Percentiles rank a stretch among this genome's conserved stretches.
Conservation (phyloP, 768 basidiomycete species). For the Phlegmacium glaucopus region DNA sequence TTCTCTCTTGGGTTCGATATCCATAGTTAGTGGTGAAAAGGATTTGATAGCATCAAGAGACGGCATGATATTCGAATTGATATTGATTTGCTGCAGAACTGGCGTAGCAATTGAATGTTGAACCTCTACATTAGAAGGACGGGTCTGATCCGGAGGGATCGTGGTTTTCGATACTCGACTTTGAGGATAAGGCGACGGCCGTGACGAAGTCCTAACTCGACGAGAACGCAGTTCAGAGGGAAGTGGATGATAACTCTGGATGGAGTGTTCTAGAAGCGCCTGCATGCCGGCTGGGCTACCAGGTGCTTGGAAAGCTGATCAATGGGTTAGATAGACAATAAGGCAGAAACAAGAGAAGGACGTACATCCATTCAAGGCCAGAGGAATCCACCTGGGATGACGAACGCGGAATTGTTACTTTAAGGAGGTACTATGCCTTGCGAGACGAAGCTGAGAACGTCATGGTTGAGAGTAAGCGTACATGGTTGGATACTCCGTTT, state of each 20-base stretch:
- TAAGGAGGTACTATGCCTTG: conserved; percentile 66
- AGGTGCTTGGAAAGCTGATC: conserved; percentile 69
- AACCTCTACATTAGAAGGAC: too few relatives aligned
- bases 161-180: too few relatives aligned
- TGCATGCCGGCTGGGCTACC: conserved; percentile 62
- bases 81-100: too few relatives aligned
- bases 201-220: too few relatives aligned
- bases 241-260: too few relatives aligned
- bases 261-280: conserved; percentile 69
- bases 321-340: conserved; percentile 57
- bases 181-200: too few relatives aligned
- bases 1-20: conserved; percentile 38
- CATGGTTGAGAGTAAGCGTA: conserved; percentile 60
- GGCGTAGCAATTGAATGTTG: too few relatives aligned
- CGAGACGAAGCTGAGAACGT: conserved; percentile 64
- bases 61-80: too few relatives aligned
- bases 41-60: conserved; percentile 51
- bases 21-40: conserved; percentile 30
- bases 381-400: conserved; percentile 57
- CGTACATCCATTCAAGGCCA: conserved; percentile 28
- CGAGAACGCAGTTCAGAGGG: too few relatives aligned
- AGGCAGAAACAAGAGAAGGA: conserved; percentile 68
- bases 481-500: conserved; percentile 71
- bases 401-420: conserved; percentile 58
- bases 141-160: too few relatives aligned